A percentile compares a stretch with the other conserved stretches of the same genome.
Evolutionary conservation across 179 eudicot genomes (phyloP).

Genomic region (Spinacia oleracea): DNA sequence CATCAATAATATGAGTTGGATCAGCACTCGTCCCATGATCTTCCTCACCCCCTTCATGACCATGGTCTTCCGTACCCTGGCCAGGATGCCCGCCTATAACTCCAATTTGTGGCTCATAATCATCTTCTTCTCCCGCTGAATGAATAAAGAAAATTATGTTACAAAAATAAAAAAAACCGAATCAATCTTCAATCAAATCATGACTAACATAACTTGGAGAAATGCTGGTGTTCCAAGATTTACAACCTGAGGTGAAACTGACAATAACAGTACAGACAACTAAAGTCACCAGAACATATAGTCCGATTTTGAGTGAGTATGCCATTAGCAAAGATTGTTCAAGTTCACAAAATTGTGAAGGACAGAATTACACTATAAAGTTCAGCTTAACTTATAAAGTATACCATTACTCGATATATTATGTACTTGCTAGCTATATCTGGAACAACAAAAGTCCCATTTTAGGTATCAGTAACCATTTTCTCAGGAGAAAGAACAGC

Average conservation of each 20-base stretch:
- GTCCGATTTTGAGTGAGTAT: slow-evolving; percentile 22
- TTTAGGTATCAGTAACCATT: slow-evolving; percentile 4
- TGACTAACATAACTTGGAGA: not conserved
- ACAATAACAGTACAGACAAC: slow-evolving; percentile 24
- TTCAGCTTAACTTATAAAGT: slow-evolving; percentile 5
- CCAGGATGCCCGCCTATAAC: slow-evolving; percentile 20
- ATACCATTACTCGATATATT: not conserved
- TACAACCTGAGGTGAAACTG: slow-evolving; percentile 31
- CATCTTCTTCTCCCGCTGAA: slow-evolving; percentile 21
- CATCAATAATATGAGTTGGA: slow-evolving; percentile 46
- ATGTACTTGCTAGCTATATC: not conserved
- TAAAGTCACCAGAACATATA: slow-evolving; percentile 27
- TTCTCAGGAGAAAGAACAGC: slow-evolving; percentile 16
- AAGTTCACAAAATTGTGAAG: slow-evolving; percentile 1
- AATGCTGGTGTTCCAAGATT: not conserved
- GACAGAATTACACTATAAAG: slow-evolving; percentile 7
- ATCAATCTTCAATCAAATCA: not conserved
- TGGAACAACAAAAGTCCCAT: not conserved
- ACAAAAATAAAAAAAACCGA: not conserved
- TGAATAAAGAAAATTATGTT: not conserved
- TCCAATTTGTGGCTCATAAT: slow-evolving; percentile 28
- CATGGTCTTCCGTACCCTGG: slow-evolving; percentile 15
- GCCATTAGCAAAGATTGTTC: slow-evolving; percentile 32
- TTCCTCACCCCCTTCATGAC: slow-evolving; percentile 18
- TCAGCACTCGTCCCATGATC: slow-evolving; percentile 21